Evolutionary conservation across 768 basidiomycete species (phyloP).

Genomic region (Calocera cornea): DNA sequence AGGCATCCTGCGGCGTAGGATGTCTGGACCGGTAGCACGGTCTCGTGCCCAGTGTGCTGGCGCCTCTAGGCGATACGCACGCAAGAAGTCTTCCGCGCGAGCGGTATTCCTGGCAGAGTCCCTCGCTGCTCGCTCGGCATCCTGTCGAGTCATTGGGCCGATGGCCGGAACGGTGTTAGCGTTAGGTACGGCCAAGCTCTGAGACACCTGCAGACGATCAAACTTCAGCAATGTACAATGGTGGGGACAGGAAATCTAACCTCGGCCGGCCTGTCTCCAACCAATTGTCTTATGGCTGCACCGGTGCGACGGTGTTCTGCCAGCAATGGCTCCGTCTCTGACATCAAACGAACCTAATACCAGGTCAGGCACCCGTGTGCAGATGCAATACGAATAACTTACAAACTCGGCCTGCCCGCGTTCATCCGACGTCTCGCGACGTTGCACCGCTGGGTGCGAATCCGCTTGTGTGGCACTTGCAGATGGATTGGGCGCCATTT

Average conservation of each 20-base stretch:
- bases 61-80: not conserved
- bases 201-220: not conserved
- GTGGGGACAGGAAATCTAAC: not conserved
- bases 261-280: not conserved
- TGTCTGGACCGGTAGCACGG: not conserved
- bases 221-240: not conserved
- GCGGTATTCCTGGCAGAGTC: not conserved
- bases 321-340: not conserved
- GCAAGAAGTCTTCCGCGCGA: not conserved
- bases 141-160: not conserved
- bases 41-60: not conserved
- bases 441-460: not conserved
- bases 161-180: not conserved
- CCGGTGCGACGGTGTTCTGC: not conserved
- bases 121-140: not conserved
- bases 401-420: not conserved
- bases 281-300: not conserved
- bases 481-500: not conserved
- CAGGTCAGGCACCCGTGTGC: not conserved
- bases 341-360: not conserved
- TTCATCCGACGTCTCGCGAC: not conserved
- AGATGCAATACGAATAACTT: not conserved
- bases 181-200: not conserved
- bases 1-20: not conserved
- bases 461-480: not conserved